Base-by-base conservation (phyloP, 805 yeast genomes). In the Candida loeiensis region DNA sequence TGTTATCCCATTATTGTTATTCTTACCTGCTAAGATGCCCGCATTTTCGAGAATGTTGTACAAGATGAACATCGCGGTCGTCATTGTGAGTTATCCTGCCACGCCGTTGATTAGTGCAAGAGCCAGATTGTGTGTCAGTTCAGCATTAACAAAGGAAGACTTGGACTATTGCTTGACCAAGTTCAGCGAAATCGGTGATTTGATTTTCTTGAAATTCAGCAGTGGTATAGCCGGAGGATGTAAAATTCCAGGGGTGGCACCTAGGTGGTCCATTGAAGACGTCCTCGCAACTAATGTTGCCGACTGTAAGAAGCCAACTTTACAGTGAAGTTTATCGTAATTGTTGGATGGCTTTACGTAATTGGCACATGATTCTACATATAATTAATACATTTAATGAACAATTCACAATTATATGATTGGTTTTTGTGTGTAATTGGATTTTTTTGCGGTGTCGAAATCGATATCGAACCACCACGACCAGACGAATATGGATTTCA, bases 1-100 rank as follows among this genome's bases (percentile, higher is more conserved):
- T 1, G 96, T 93, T 38, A 80, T 93, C 44, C 99, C 99, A 24
- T 62, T 91, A 45, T 69, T 93, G 58, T 64, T 90, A 47, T 93
- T 84, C 58, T 79, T 87, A 39, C 99, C 99, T 17, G 81, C 95
- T 20, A 91, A 90, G 59, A 88, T 93, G 95, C 95, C 96, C 18
- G 89, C 91, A 0, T 78, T 89, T 46, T 83, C 96, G 34, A 77
- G 96, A 59, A 77, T 79, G 75, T 76, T 91, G 74, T 76, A 84
- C 51, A 79, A 76, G 48, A 71, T 79, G 63, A 85, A 85, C 39
- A 82, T 93, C 45, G 99, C 99, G 3, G 90, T 91, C 36, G 99
- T 93, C 25, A 82, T 91, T 47, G 98, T 91, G 32, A 96, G 98
- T 26, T 93, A 93, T 59, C 99, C 99, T 8, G 99, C 99, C 1